Conservation (phyloP, 805 yeast genomes). For the Suhomyces xylopsoci region DNA sequence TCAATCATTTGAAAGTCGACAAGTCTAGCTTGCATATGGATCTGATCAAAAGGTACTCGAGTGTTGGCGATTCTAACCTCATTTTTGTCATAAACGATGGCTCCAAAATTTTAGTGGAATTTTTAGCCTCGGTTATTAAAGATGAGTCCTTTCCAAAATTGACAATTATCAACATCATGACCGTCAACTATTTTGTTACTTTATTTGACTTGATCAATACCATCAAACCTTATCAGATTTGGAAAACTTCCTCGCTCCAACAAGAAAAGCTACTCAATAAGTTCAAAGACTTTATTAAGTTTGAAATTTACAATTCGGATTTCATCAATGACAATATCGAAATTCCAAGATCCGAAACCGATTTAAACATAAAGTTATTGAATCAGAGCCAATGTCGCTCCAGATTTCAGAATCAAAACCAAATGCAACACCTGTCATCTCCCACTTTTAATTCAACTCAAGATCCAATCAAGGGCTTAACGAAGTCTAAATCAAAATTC, state of each 20-base stretch:
- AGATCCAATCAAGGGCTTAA: neutral
- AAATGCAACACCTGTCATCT: neutral
- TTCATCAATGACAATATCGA: neutral
- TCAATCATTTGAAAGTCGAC: slow-evolving; percentile 15
- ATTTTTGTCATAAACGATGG: slow-evolving; percentile 41
- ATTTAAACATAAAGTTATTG: slow-evolving; percentile 6
- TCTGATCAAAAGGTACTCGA: neutral
- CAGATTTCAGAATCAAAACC: neutral
- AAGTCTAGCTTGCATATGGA: neutral
- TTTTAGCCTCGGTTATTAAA: slow-evolving; percentile 13
- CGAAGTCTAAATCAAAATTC: neutral
- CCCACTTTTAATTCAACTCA: neutral
- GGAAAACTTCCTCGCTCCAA: slow-evolving; percentile 36
- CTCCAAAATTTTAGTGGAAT: slow-evolving; percentile 25
- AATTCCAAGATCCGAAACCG: slow-evolving; percentile 4
- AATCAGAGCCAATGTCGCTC: neutral
- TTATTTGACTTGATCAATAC: slow-evolving; percentile 34
- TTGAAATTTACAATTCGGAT: neutral
- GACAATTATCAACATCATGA: slow-evolving; percentile 37
- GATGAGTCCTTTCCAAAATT: slow-evolving; percentile 19
- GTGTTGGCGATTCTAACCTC: slow-evolving; percentile 23
- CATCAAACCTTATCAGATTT: slow-evolving; percentile 35
- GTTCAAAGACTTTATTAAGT: slow-evolving; percentile 26
- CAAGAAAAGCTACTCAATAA: slow-evolving; percentile 22
- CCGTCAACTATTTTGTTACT: slow-evolving; percentile 39